These are phyloP conservation scores for Anthracocystis walkeri DNA, from an alignment of 1,284 basidiomycete species.

Conservation along the genomic window DNA sequence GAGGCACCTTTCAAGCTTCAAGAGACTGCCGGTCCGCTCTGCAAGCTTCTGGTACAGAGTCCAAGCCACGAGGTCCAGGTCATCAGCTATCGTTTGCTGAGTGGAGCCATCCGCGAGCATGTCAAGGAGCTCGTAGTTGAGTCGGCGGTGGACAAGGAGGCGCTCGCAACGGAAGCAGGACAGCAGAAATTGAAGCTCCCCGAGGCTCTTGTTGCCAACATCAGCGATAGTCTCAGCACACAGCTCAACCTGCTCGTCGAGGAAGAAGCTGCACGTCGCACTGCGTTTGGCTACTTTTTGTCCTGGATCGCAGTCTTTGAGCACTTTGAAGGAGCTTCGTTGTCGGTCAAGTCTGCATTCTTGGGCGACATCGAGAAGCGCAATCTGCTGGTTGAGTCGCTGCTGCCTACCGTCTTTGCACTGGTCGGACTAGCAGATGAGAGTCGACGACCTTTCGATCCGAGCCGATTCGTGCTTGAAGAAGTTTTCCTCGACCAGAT, in stretches of 20 bases:
- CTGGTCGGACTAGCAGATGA: constrained; percentile 72
- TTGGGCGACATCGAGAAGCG: constrained; percentile 84
- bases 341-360: constrained; percentile 83
- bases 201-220: constrained; percentile 33
- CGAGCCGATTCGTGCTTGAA: constrained; percentile 85
- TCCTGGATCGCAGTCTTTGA: constrained; percentile 91
- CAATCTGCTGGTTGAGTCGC: constrained; percentile 75
- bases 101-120: constrained; percentile 39
- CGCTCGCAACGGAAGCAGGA: constrained; percentile 31
- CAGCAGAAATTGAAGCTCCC: constrained; percentile 32
- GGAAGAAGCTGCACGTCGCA: constrained; percentile 28
- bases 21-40: constrained; percentile 29
- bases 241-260: constrained; percentile 44
- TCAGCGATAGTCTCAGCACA: constrained; percentile 29
- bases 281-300: constrained; percentile 74
- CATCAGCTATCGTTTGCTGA: constrained; percentile 46
- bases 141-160: constrained; percentile 39
- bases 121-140: constrained; percentile 63
- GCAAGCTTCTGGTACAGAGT: constrained; percentile 43
- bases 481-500: constrained; percentile 80
- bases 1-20: constrained; percentile 34
- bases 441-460: constrained; percentile 74
- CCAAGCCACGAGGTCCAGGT: constrained; percentile 54
- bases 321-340: constrained; percentile 85
- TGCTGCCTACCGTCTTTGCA: constrained; percentile 82